A percentile compares a stretch with the other conserved stretches of the same genome.
Evolutionary conservation across 352 stramenopile species (phyloP).

Genomic region (Lagenidium sp.): DNA sequence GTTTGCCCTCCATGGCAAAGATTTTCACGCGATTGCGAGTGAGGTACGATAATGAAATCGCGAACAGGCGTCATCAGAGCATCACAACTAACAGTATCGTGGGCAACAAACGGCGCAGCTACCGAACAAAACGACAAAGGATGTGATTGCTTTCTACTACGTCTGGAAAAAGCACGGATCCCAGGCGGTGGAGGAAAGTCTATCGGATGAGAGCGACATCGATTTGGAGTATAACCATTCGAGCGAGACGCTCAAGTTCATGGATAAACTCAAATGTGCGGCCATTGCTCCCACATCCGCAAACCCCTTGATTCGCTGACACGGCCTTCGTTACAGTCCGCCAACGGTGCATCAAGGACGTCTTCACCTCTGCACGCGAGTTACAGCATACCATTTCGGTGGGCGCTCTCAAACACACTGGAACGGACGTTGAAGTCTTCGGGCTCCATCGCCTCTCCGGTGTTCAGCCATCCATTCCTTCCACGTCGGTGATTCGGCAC

Average conservation of each 20-base stretch:
- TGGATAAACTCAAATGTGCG: slow-evolving; percentile 57
- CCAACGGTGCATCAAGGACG: slow-evolving; percentile 60
- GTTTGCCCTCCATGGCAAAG: slow-evolving; percentile 63
- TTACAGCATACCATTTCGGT: slow-evolving; percentile 25
- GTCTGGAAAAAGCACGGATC: slow-evolving; percentile 77
- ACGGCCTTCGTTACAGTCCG: slow-evolving; percentile 21
- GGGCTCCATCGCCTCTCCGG: slow-evolving; percentile 33
- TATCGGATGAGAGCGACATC: too few relatives aligned
- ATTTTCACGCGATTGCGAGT: slow-evolving; percentile 67
- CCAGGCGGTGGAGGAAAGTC: slow-evolving; percentile 6
- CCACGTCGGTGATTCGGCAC: slow-evolving; percentile 34
- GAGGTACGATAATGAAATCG: slow-evolving; percentile 34
- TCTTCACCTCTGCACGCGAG: slow-evolving; percentile 42
- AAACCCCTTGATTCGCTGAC: not conserved
- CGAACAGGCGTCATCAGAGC: not conserved
- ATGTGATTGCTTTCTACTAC: slow-evolving; percentile 79
- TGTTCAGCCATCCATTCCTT: slow-evolving; percentile 43
- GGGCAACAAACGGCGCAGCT: slow-evolving; percentile 20
- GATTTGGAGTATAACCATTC: slow-evolving; percentile 47
- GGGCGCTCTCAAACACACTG: slow-evolving; percentile 16
- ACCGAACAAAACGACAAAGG: slow-evolving; percentile 41
- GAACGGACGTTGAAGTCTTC: slow-evolving; percentile 25
- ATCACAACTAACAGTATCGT: not conserved
- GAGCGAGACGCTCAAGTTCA: slow-evolving; percentile 41
- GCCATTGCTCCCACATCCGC: not conserved